Percentiles rank a stretch among this genome's conserved stretches.
These are phyloP conservation scores for Chernovozyma aurita DNA, from an alignment of 1,139 yeast genomes.

Conservation along the genomic window DNA sequence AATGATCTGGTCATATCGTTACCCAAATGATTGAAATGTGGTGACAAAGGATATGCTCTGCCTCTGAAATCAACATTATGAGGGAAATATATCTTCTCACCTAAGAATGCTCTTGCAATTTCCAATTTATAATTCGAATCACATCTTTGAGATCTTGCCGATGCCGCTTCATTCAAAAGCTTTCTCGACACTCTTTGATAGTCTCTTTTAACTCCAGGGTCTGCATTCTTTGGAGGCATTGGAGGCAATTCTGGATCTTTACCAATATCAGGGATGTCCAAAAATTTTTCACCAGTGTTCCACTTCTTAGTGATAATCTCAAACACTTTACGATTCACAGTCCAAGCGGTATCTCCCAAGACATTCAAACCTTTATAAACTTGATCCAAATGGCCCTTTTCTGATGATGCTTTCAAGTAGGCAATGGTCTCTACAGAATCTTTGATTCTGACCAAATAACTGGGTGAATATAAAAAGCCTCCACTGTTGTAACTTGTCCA, in stretches of 20 bases:
- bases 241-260: constrained; percentile 58
- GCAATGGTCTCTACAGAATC: constrained; percentile 90
- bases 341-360: constrained; percentile 89
- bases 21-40: constrained; percentile 78
- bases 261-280: constrained; percentile 71
- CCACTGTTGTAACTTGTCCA: constrained; percentile 84
- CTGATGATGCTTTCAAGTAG: constrained; percentile 80
- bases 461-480: constrained; percentile 69
- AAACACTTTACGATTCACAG: constrained; percentile 71
- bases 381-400: constrained; percentile 55
- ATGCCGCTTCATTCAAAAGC: constrained; percentile 56
- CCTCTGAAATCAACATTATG: constrained; percentile 94
- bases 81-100: constrained; percentile 89
- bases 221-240: constrained; percentile 61
- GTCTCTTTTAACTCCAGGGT: constrained; percentile 65
- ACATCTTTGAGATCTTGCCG: constrained; percentile 82
- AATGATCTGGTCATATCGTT: constrained; percentile 87
- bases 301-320: constrained; percentile 71
- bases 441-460: constrained; percentile 66
- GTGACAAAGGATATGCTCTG: constrained; percentile 91
- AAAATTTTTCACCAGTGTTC: constrained; percentile 77
- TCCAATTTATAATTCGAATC: constrained; percentile 90
- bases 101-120: constrained; percentile 87
- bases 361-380: constrained; percentile 85
- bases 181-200: constrained; percentile 62